Conservation (phyloP, 305 asterid species). For the Salvia sclarea region DNA sequence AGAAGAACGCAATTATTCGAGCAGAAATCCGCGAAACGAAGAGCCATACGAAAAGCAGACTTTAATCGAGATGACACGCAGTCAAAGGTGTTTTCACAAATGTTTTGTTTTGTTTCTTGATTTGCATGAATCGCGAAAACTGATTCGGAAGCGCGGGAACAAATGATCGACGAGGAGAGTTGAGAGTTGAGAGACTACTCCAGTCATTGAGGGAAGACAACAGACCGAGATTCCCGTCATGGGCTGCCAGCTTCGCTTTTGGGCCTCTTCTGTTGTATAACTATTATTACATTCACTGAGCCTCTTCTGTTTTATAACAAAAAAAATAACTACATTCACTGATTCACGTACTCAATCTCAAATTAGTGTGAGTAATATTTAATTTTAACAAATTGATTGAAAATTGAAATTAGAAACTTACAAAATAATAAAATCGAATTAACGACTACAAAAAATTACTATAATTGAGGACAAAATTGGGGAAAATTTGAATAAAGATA, state of each 20-base stretch:
- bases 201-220: not conserved
- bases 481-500: too few relatives aligned
- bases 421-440: too few relatives aligned
- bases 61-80: slow-evolving; percentile 28
- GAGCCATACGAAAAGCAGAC: slow-evolving; percentile 37
- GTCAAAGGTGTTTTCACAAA: not conserved
- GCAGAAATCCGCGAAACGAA: slow-evolving; percentile 28
- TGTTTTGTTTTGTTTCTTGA: too few relatives aligned
- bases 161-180: slow-evolving; percentile 3
- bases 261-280: slow-evolving; percentile 4
- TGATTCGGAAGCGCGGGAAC: slow-evolving; percentile 29
- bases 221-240: slow-evolving; percentile 5
- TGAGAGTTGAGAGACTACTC: not conserved
- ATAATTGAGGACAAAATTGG: too few relatives aligned
- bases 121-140: not conserved
- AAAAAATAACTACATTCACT: too few relatives aligned
- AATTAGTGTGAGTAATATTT: too few relatives aligned
- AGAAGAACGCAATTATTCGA: slow-evolving; percentile 29
- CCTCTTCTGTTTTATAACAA: too few relatives aligned
- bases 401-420: too few relatives aligned
- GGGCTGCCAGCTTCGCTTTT: not conserved
- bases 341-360: too few relatives aligned
- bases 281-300: too few relatives aligned
- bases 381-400: too few relatives aligned
- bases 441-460: too few relatives aligned